Conservation (phyloP, 148 eudicot species). For the Camellia lanceoleosa region DNA sequence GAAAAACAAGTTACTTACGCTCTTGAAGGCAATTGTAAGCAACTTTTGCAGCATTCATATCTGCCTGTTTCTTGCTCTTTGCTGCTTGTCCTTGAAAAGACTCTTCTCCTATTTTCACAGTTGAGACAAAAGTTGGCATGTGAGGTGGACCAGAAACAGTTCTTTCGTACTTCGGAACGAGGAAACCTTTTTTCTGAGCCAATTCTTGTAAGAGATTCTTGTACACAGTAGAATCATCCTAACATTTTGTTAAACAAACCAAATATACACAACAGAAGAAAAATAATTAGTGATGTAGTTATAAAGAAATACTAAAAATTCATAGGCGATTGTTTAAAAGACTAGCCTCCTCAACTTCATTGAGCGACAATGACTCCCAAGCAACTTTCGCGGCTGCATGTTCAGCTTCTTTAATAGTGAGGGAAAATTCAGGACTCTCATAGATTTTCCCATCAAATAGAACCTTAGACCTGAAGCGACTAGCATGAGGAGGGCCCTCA, state of each 20-base stretch:
- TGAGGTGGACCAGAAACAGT: constrained; percentile 54
- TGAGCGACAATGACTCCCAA: constrained; percentile 36
- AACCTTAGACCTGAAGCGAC: constrained; percentile 62
- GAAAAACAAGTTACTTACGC: constrained; percentile 36
- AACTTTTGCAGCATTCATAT: constrained; percentile 69
- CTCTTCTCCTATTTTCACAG: constrained; percentile 40
- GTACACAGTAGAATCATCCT: constrained; percentile 56
- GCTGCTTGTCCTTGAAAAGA: constrained; percentile 61
- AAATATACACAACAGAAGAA: not conserved
- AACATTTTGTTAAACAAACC: constrained; percentile 3
- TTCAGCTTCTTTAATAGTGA: constrained; percentile 76
- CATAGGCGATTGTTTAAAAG: not conserved
- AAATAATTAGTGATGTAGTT: not conserved
- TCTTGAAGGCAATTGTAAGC: constrained; percentile 54
- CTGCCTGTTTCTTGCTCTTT: constrained; percentile 76
- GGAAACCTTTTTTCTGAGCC: constrained; percentile 44
- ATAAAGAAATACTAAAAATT: not conserved
- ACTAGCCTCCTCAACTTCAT: constrained; percentile 56
- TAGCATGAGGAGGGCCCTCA: constrained; percentile 73
- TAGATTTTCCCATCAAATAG: constrained; percentile 47
- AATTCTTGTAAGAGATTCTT: constrained; percentile 69
- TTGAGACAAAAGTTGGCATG: constrained; percentile 48
- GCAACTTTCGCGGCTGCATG: constrained; percentile 82
- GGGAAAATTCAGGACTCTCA: constrained; percentile 37
- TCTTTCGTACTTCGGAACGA: constrained; percentile 55